A percentile compares a stretch with the other conserved stretches of the same genome.
phyloP scores from a whole-genome alignment of 306 rosid genomes.

The Vigna nakashimae region DNA sequence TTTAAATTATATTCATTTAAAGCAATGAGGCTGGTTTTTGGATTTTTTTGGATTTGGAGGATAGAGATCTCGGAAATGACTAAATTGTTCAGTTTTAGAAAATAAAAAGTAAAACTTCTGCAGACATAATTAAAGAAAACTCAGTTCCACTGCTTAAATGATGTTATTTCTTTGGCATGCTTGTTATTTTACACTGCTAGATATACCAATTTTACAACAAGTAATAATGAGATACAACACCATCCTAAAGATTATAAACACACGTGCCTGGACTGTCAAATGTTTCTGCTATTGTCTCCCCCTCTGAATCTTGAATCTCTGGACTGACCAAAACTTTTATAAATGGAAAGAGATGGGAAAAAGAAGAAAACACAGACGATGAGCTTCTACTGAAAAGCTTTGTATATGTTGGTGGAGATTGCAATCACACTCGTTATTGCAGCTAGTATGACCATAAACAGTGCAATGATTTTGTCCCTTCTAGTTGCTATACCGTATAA shows the following conservation, averaged over 20 bases:
- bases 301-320: background rate
- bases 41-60: no score
- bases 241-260: background rate
- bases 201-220: slow-evolving; percentile 1
- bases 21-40: no score
- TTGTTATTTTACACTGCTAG: slow-evolving; percentile 11
- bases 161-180: background rate
- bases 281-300: slow-evolving; percentile 19
- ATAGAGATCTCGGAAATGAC: no score
- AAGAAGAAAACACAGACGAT: background rate
- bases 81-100: no score
- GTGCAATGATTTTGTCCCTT: slow-evolving; percentile 69
- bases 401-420: slow-evolving; percentile 66
- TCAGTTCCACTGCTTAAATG: background rate
- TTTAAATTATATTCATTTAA: background rate
- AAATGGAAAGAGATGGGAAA: background rate
- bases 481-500: slow-evolving; percentile 67
- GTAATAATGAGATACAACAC: slow-evolving; percentile 3
- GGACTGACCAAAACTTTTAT: slow-evolving; percentile 16
- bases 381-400: slow-evolving; percentile 33
- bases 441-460: slow-evolving; percentile 72
- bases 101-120: no score
- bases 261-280: slow-evolving; percentile 35
- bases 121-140: no score
- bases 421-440: slow-evolving; percentile 71